Evolutionary conservation across 345 rosid genomes (phyloP).

Genomic region (Syzygium aqueum): DNA sequence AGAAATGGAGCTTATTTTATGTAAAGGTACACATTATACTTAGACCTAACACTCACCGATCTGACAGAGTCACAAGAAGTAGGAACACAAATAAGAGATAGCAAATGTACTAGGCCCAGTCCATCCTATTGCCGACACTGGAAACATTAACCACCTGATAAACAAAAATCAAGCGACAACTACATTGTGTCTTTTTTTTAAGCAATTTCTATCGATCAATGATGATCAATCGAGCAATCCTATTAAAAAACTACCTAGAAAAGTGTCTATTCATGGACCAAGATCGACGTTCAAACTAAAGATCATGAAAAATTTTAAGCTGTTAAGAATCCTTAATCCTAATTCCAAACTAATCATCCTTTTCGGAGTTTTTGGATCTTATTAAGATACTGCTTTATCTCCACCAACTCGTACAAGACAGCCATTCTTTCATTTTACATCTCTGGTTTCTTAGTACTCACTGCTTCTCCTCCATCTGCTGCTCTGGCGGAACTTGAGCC

Average conservation of each 20-base stretch:
- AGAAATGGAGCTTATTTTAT: background rate
- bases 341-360: background rate
- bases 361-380: background rate
- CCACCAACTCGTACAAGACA: background rate
- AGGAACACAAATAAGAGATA: background rate
- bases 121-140: background rate
- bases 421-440: background rate
- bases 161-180: background rate
- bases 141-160: background rate
- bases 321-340: background rate
- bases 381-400: background rate
- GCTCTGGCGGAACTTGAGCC: constrained; percentile 67
- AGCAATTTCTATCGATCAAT: background rate
- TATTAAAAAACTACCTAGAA: background rate
- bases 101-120: background rate
- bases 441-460: constrained; percentile 16
- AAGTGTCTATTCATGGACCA: background rate
- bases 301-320: background rate
- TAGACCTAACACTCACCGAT: background rate
- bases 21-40: background rate
- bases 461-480: constrained; percentile 82
- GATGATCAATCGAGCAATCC: background rate
- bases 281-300: background rate
- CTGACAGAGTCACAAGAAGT: background rate
- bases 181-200: background rate